phyloP scores from a whole-genome alignment of 306 rosid species.

The Cucurbita pepo region DNA sequence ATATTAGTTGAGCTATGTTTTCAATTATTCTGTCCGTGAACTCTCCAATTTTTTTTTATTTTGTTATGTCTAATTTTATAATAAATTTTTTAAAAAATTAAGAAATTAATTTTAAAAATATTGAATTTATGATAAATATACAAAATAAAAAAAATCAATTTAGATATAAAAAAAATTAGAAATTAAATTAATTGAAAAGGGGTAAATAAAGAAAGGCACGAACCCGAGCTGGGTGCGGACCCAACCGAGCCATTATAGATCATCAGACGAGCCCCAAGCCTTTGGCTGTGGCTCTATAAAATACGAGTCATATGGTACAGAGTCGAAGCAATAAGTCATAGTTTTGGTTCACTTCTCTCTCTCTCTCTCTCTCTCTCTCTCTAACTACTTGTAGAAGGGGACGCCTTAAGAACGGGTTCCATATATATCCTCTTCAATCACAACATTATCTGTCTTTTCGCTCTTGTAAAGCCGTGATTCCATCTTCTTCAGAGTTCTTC shows the following conservation, averaged over 20 bases:
- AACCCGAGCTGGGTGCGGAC: not conserved
- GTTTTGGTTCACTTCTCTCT: slow-evolving; percentile 21
- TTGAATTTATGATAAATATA: too few species aligned
- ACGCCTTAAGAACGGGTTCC: slow-evolving; percentile 37
- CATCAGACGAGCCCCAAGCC: not conserved
- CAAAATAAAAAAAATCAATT: too few species aligned
- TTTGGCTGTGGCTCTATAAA: not conserved
- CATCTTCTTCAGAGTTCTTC: not conserved
- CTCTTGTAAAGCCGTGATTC: not conserved
- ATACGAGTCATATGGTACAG: not conserved
- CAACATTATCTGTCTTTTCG: slow-evolving; percentile 3
- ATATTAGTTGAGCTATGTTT: too few species aligned
- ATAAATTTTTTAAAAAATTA: too few species aligned
- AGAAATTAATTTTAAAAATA: too few species aligned
- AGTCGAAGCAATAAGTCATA: not conserved
- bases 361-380: slow-evolving; percentile 15
- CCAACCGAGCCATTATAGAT: not conserved
- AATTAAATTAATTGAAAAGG: too few species aligned
- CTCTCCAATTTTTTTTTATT: too few species aligned
- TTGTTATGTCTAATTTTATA: too few species aligned
- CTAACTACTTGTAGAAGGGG: slow-evolving; percentile 8
- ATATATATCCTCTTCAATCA: slow-evolving; percentile 11
- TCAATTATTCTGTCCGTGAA: too few species aligned
- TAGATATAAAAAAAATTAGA: too few species aligned
- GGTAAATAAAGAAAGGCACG: not conserved